Base-by-base conservation (phyloP, 768 basidiomycete species). In the Russula sp. region DNA sequence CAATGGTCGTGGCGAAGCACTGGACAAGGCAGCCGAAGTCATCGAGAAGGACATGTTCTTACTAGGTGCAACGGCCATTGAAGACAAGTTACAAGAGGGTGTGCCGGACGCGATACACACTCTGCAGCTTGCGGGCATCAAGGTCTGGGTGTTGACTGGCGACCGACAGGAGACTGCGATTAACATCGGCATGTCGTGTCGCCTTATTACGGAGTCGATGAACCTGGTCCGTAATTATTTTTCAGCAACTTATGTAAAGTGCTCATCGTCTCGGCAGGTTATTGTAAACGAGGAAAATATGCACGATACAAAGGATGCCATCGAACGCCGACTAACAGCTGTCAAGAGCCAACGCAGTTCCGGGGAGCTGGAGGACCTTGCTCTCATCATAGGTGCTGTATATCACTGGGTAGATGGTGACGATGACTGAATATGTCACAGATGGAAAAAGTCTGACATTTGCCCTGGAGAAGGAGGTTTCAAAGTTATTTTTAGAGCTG, bases 131-230 rank as follows among this genome's bases (percentile, higher is more conserved):
- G 97, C 97, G 41, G 97, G 97, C 3, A 97, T 99, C 75, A 99
- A 98, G 82, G 86, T 99, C 18, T 99, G 97, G 97, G 95, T 99
- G 8, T 76, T 99, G 54, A 99, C 97, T 2, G 97, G 97, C 1
- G 97, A 99, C 73, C 79, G 97, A 66, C 97, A 99, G 76, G 97
- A 99, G 74, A 99, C 97, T 1, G 97, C 97, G 16, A 98, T 99
- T 74, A 99, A 99, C 69, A 98, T 99, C 65, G 97, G 97, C 56
- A 87, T 98, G 82, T 96, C 94, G 1, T 98, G 97, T 76, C 83
- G 93, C 65, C 74, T 99, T 69, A 98, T 99, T 54, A 93, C 93
- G 6, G 97, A 99, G 75, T 94, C 92, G 9, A 99, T 98, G 97
- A 98, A 98, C 71, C 68, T 99, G 78, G 96, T 94, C 65, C 32